Evolutionary conservation across 1,139 yeast species (phyloP).

Genomic region (Trichomonascaceae sp.): DNA sequence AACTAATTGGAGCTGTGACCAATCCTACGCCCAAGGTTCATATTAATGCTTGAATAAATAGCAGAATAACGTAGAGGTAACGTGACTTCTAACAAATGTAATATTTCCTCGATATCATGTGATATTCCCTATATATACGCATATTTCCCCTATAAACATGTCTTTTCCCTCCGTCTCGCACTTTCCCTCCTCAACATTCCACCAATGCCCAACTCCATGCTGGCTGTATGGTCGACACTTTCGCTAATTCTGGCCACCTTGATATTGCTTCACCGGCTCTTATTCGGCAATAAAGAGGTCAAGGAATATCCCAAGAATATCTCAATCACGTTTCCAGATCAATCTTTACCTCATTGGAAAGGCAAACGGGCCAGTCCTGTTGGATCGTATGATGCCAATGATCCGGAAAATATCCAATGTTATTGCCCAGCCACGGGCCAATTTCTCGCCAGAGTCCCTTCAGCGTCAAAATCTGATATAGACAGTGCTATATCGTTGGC

Average conservation of each 20-base stretch:
- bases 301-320: conserved; percentile 2
- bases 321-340: conserved; percentile 50
- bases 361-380: conserved; percentile 70
- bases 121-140: background rate
- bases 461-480: conserved; percentile 61
- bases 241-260: background rate
- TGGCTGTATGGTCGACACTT: background rate
- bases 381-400: conserved; percentile 46
- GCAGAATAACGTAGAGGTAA: background rate
- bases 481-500: conserved; percentile 58
- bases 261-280: background rate
- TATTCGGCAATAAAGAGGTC: background rate
- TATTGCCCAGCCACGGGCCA: conserved; percentile 97
- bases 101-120: no score
- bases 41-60: conserved; percentile 52
- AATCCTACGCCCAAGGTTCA: conserved; percentile 79
- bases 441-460: conserved; percentile 62
- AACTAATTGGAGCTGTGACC: conserved; percentile 73
- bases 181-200: background rate
- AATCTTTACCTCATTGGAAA: conserved; percentile 89
- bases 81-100: no score
- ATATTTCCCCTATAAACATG: background rate
- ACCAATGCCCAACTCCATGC: background rate
- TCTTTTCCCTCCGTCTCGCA: no score
- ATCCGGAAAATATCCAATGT: conserved; percentile 65